Conservation (phyloP, 805 yeast genomes). For the Saturnispora besseyi region DNA sequence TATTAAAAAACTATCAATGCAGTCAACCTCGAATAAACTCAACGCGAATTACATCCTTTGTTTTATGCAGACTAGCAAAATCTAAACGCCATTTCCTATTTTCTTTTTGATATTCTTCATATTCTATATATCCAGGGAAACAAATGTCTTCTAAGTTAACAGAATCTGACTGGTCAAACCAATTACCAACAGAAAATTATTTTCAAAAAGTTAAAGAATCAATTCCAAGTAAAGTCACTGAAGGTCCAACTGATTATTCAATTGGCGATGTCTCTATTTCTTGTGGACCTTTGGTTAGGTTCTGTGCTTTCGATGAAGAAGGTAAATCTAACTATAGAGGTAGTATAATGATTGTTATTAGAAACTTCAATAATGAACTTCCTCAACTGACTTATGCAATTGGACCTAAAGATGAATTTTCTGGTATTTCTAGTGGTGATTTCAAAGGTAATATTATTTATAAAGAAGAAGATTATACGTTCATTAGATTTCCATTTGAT, state of each 20-base stretch:
- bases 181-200: conserved; percentile 22
- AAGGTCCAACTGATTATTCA: conserved; percentile 18
- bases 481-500: conserved; percentile 58
- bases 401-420: conserved; percentile 26
- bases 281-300: conserved; percentile 75
- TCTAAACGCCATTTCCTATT: background rate
- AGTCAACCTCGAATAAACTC: too few relatives aligned
- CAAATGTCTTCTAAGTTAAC: background rate
- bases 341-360: conserved; percentile 54
- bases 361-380: conserved; percentile 26
- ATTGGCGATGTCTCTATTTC: conserved; percentile 34
- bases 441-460: conserved; percentile 34
- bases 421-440: conserved; percentile 8
- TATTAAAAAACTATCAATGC: too few relatives aligned
- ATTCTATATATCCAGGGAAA: background rate
- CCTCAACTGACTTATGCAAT: conserved; percentile 23
- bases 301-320: conserved; percentile 53
- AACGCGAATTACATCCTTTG: too few relatives aligned
- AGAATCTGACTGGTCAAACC: background rate
- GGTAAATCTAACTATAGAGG: conserved; percentile 51
- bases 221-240: conserved; percentile 16
- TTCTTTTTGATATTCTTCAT: background rate
- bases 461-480: conserved; percentile 37
- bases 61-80: too few relatives aligned
- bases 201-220: conserved; percentile 14